phyloP scores from a whole-genome alignment of 2,329 filamentous ascomycete genomes.

The Aureobasidium namibiae region DNA sequence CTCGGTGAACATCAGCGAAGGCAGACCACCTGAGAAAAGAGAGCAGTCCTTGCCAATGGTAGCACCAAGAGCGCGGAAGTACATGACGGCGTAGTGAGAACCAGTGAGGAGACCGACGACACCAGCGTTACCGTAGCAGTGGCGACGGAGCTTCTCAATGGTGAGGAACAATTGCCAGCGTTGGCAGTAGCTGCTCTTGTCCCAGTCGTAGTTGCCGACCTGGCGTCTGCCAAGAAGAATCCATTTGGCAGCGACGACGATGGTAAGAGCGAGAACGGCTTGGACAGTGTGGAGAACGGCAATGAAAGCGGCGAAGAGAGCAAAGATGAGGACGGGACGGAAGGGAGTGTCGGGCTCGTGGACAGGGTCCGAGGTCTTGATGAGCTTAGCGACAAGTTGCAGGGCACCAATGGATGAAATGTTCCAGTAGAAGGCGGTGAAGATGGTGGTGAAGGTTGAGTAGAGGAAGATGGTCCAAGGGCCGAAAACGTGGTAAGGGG shows the following conservation, averaged over 20 bases:
- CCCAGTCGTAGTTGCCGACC: constrained; percentile 51
- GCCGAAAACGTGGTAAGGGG: constrained; percentile 44
- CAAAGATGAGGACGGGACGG: constrained; percentile 33
- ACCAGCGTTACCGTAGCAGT: constrained; percentile 44
- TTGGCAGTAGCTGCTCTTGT: constrained; percentile 49
- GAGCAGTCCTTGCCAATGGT: constrained; percentile 48
- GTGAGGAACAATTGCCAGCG: constrained; percentile 49
- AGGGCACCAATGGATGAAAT: constrained; percentile 40
- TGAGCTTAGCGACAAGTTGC: constrained; percentile 34
- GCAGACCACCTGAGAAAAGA: constrained; percentile 46
- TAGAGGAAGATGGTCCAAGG: constrained; percentile 44
- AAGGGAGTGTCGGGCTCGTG: constrained; percentile 9
- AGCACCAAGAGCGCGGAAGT: constrained; percentile 48
- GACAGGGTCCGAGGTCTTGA: constrained; percentile 17
- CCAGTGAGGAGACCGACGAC: constrained; percentile 47
- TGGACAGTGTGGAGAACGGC: constrained; percentile 37
- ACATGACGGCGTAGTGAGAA: constrained; percentile 44
- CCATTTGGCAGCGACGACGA: constrained; percentile 46
- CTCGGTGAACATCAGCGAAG: constrained; percentile 49
- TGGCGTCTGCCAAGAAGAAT: constrained; percentile 41
- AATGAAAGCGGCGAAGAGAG: constrained; percentile 34
- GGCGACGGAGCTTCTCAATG: constrained; percentile 43
- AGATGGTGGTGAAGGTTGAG: constrained; percentile 38
- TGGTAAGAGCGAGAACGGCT: constrained; percentile 34
- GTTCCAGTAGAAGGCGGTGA: constrained; percentile 46